Conservation (phyloP, 2,329 filamentous ascomycete species). For the Paracorniculantispora psalliotae region DNA sequence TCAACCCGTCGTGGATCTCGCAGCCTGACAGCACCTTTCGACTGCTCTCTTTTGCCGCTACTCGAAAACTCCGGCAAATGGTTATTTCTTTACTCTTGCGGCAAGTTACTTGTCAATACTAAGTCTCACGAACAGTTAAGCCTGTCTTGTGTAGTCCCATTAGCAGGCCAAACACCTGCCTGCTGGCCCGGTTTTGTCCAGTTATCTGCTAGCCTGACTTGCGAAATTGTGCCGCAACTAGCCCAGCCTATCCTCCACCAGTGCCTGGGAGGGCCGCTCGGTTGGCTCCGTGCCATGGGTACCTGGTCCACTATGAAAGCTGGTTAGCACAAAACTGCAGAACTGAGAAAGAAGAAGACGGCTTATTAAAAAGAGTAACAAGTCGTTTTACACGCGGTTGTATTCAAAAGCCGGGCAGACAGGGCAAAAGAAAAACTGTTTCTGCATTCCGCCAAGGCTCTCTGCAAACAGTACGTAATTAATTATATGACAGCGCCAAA, state of each 20-base stretch:
- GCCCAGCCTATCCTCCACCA: neutral
- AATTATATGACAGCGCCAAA: too few species aligned
- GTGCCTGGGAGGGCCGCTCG: neutral
- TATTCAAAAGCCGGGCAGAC: neutral
- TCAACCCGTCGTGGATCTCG: neutral
- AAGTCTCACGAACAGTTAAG: too few species aligned
- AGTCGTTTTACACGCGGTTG: too few species aligned
- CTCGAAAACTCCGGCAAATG: too few species aligned
- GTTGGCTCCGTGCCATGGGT: constrained; percentile 7
- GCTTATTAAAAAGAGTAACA: too few species aligned
- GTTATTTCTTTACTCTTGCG: too few species aligned
- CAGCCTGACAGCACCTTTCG: neutral
- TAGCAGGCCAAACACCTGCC: neutral
- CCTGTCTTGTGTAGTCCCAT: too few species aligned
- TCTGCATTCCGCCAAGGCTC: neutral
- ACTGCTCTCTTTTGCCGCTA: neutral
- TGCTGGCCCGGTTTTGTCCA: too few species aligned
- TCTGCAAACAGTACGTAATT: neutral
- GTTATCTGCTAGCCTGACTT: neutral
- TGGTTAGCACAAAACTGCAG: neutral
- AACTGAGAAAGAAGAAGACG: neutral
- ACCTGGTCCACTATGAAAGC: neutral
- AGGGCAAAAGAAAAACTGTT: neutral
- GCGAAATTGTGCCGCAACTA: neutral
- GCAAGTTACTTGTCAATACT: too few species aligned